Conservation (phyloP, 371 early-diverging fungal genomes). For the Mucor circinelloides region DNA sequence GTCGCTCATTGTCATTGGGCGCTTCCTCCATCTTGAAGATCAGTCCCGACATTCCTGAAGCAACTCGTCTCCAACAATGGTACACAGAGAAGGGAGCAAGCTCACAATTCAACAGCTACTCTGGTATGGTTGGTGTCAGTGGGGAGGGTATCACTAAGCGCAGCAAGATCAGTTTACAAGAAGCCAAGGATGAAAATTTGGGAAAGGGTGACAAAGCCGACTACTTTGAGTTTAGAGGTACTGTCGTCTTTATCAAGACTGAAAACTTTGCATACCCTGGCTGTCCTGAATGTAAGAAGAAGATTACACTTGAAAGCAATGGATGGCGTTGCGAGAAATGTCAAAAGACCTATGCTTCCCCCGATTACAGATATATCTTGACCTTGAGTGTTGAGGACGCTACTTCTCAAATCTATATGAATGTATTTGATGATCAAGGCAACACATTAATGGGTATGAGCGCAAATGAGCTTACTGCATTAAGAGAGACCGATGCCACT, state of each 20-base stretch:
- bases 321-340: conserved; percentile 97
- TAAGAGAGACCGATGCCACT: conserved; percentile 49
- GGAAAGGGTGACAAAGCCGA: conserved; percentile 67
- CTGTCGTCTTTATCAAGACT: conserved; percentile 63
- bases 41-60: conserved; percentile 88
- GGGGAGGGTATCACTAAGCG: conserved; percentile 16
- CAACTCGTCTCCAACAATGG: conserved; percentile 87
- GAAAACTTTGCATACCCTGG: conserved; percentile 82
- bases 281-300: conserved; percentile 94
- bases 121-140: conserved; percentile 29
- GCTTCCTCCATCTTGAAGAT: conserved; percentile 54
- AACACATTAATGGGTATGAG: conserved; percentile 63
- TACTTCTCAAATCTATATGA: conserved; percentile 81
- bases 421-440: conserved; percentile 87
- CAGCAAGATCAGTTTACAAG: conserved; percentile 62
- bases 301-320: conserved; percentile 70
- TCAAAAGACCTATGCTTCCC: conserved; percentile 61
- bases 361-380: conserved; percentile 84
- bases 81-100: conserved; percentile 48
- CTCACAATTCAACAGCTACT: conserved; percentile 34
- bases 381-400: conserved; percentile 74
- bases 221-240: conserved; percentile 68
- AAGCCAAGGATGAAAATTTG: conserved; percentile 68
- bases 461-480: conserved; percentile 70
- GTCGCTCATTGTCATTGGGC: conserved; percentile 72